Evolutionary conservation across 257 asterid genomes (phyloP).

Genomic region (Nicotiana tomentosiformis): DNA sequence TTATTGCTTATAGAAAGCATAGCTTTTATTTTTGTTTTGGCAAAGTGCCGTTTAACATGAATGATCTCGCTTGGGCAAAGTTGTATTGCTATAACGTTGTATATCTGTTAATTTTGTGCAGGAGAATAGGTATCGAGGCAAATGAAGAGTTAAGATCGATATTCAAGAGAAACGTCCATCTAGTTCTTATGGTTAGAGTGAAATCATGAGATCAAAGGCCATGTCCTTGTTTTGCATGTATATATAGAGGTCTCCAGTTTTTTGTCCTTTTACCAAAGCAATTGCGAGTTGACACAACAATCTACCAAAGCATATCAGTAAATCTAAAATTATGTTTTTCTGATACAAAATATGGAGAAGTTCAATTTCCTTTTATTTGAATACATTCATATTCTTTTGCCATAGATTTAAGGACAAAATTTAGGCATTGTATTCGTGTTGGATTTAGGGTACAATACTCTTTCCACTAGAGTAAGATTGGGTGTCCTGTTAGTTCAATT

Average conservation of each 20-base stretch:
- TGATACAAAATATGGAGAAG: background rate
- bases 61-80: background rate
- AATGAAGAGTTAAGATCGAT: slow-evolving; percentile 82
- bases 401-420: background rate
- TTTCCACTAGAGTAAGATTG: background rate
- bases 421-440: background rate
- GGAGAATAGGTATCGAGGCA: slow-evolving; percentile 92
- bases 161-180: slow-evolving; percentile 82
- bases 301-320: background rate
- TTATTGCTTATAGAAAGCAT: background rate
- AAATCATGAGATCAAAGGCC: slow-evolving; percentile 32
- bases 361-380: background rate
- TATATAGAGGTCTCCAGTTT: background rate
- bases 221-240: background rate
- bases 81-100: background rate
- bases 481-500: background rate
- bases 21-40: background rate
- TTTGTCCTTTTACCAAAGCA: background rate
- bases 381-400: background rate
- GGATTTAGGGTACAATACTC: background rate
- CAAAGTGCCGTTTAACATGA: background rate
- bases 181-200: slow-evolving; percentile 70
- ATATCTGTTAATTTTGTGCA: slow-evolving; percentile 20
- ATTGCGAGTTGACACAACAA: background rate
- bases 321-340: background rate